Evolutionary conservation across 495 filamentous ascomycete species (phyloP), one percentile per base, ranked within the genome.

Genomic region (Aspergillus nanangensis): DNA sequence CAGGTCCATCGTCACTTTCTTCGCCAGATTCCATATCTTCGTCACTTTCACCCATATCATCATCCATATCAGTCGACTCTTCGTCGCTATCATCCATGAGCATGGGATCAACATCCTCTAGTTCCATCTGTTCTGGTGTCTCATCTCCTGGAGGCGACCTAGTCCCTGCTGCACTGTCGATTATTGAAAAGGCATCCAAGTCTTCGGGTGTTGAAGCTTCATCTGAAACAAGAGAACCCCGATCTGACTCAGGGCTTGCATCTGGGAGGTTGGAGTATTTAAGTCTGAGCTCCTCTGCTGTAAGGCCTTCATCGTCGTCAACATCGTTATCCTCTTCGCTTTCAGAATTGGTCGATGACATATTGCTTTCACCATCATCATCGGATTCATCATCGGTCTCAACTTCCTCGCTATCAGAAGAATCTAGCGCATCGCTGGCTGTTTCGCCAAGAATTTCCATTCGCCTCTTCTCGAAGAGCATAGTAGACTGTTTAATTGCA

Each of bases 11-110:
- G 31, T 81, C 74, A 15, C 63, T 68, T 11, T 77, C 71, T 32
- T 45, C 79, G 13, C 64, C 70, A 20, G 60, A 63, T 17, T 70
- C 74, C 17, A 64, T 69, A n/a, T 77, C 71, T 8, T 82, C 79
- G 33, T 86, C 83, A 31, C 74, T 83, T 23, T 86, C 84, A 20
- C 80, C 81, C 63, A 87, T 78, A 50, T 92, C 87, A 55, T 90
- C 85, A 53, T 90, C 84, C 91, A 96, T 95, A 48, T 92, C 87
- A 5, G 87, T 83, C 8, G 88, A 93, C 19, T 42, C 57, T 49
- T 86, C 85, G 53, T 93, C 88, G 32, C 79, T 87, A 45, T 87
- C 85, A 47, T 88, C 84, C 56, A 84, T 66, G 31, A 89, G 66
- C 21, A 77, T 70, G 18, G 77, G 72, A 56, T 86, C 83, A 37